Conservation (phyloP, 2,329 filamentous ascomycete genomes). For the Aspergillus udagawae region DNA sequence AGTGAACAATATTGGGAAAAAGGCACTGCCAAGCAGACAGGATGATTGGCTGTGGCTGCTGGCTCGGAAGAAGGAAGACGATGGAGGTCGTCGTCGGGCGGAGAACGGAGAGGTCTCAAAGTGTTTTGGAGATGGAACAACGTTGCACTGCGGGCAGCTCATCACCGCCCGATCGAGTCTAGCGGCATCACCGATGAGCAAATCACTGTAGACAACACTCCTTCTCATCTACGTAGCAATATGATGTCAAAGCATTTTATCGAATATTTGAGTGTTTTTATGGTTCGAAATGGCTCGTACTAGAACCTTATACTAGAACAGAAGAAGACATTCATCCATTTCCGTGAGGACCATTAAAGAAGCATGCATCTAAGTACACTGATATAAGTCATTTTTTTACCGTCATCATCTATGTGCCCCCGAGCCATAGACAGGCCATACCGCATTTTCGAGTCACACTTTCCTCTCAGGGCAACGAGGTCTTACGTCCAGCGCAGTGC, state of each 20-base stretch:
- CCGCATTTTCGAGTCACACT: constrained; percentile 9
- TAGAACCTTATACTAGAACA: too few relatives aligned
- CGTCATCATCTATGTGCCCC: constrained; percentile 22
- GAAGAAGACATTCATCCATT: not conserved
- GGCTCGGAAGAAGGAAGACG: constrained; percentile 7
- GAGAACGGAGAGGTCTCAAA: not conserved
- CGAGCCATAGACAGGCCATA: constrained; percentile 2
- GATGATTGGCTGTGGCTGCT: constrained; percentile 7
- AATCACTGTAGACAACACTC: too few relatives aligned
- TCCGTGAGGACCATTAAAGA: constrained; percentile 1
- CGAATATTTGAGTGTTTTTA: too few relatives aligned
- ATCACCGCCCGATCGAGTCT: constrained; percentile 10
- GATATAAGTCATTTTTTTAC: constrained; percentile 11
- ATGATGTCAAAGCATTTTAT: too few relatives aligned
- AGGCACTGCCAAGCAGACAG: constrained; percentile 9
- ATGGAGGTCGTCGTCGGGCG: constrained; percentile 8
- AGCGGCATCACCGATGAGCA: constrained; percentile 6
- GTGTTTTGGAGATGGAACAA: constrained; percentile 5
- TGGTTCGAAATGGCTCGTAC: too few relatives aligned
- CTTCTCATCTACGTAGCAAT: too few relatives aligned
- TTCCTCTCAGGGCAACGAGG: constrained; percentile 10
- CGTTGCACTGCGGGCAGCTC: constrained; percentile 2
- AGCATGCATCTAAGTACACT: constrained; percentile 22
- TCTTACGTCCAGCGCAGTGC: constrained; percentile 25
- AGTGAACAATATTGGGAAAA: not conserved